These are phyloP conservation scores for Fraxinus dipetala DNA, from an alignment of 305 asterid species.

Conservation along the genomic window DNA sequence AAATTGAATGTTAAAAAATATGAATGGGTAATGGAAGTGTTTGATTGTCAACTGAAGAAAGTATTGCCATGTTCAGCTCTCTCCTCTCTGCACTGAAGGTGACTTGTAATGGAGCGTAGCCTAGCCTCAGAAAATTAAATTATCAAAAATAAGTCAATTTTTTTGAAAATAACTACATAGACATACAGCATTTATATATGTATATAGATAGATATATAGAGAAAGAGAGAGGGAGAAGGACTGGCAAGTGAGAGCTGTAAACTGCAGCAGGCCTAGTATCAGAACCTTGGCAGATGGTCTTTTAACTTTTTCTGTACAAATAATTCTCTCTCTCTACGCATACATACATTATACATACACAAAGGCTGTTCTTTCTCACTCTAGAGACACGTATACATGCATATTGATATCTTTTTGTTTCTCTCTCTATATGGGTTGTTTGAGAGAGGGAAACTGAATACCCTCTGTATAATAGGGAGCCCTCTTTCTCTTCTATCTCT, in stretches of 20 bases:
- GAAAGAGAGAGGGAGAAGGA: slow-evolving; percentile 13
- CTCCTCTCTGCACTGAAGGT: slow-evolving; percentile 37
- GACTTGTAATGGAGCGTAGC: slow-evolving; percentile 42
- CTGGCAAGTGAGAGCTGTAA: slow-evolving; percentile 35
- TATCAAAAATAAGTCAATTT: neutral
- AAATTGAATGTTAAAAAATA: neutral
- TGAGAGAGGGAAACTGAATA: slow-evolving; percentile 1
- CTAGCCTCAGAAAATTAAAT: slow-evolving; percentile 6
- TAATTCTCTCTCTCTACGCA: slow-evolving; percentile 36
- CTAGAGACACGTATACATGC: slow-evolving; percentile 1
- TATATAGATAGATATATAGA: slow-evolving; percentile 5
- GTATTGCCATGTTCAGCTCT: slow-evolving; percentile 34
- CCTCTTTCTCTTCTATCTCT: slow-evolving; percentile 22
- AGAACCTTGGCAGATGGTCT: slow-evolving; percentile 59
- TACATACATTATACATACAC: slow-evolving; percentile 25
- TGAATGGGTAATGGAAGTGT: slow-evolving; percentile 23
- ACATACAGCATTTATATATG: neutral
- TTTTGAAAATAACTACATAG: neutral
- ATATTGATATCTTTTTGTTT: neutral
- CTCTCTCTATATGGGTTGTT: slow-evolving; percentile 1
- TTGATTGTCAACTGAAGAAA: slow-evolving; percentile 45
- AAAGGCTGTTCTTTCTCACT: slow-evolving; percentile 3
- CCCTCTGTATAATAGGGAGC: slow-evolving; percentile 10
- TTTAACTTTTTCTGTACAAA: slow-evolving; percentile 56
- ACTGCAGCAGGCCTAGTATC: slow-evolving; percentile 51